These are phyloP conservation scores for Salix exigua DNA, from an alignment of 345 rosid species.

Conservation along the genomic window DNA sequence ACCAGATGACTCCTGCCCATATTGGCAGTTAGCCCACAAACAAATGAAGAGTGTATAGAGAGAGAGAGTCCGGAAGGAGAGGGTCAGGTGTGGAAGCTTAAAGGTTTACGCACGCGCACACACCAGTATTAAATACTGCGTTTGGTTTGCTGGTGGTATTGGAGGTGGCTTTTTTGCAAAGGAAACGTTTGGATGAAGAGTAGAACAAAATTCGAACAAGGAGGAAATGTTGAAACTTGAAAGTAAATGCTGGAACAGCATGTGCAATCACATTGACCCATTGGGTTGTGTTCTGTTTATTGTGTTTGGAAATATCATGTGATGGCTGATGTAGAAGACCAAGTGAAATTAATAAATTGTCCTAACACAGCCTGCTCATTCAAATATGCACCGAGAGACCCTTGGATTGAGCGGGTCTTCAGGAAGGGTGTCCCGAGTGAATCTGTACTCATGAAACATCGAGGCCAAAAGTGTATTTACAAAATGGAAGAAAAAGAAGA, in stretches of 20 bases:
- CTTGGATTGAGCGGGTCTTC: constrained; percentile 26
- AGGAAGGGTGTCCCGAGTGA: constrained; percentile 19
- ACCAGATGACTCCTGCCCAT: constrained; percentile 29
- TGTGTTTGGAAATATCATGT: background rate
- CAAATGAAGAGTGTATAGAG: too few species aligned
- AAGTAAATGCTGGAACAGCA: constrained; percentile 22
- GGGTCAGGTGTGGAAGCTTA: background rate
- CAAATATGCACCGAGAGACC: background rate
- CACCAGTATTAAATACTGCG: background rate
- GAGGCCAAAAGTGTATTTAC: background rate
- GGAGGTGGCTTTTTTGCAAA: constrained; percentile 22
- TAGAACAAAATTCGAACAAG: background rate
- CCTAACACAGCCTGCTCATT: background rate
- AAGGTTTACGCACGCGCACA: background rate
- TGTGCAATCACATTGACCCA: background rate
- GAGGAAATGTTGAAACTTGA: constrained; percentile 25
- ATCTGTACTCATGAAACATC: background rate
- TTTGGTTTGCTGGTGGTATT: background rate
- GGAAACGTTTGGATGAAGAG: background rate
- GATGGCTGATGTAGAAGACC: background rate
- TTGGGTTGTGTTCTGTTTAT: background rate
- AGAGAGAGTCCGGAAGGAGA: background rate
- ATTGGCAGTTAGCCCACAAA: background rate
- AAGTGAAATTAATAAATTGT: background rate
- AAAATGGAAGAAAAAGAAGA: background rate